These are phyloP conservation scores for Pittosporum tobira DNA, from an alignment of 129 eudicot species.

Conservation along the genomic window DNA sequence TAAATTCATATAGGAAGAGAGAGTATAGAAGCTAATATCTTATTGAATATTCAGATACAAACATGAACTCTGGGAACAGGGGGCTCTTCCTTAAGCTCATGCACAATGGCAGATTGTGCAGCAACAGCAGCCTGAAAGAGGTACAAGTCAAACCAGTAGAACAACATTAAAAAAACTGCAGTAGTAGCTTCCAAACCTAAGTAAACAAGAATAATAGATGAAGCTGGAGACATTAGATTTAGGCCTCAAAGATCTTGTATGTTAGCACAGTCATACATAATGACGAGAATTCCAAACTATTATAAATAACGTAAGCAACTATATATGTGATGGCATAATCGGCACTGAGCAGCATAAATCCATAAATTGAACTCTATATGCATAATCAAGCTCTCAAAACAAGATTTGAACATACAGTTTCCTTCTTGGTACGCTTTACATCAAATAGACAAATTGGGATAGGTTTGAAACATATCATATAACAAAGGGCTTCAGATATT, in stretches of 20 bases:
- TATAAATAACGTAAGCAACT: background rate
- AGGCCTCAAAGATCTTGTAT: background rate
- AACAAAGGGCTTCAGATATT: no score
- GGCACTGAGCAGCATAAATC: background rate
- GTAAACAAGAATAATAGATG: background rate
- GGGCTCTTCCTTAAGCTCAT: constrained; percentile 53
- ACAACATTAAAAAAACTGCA: background rate
- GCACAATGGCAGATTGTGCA: constrained; percentile 51
- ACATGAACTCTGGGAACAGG: constrained; percentile 45
- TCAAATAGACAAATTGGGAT: no score
- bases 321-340: background rate
- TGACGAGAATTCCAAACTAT: background rate
- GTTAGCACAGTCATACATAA: background rate
- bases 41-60: background rate
- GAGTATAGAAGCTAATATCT: background rate
- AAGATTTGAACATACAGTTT: no score
- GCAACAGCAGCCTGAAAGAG: constrained; percentile 64
- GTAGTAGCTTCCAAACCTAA: background rate
- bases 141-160: background rate
- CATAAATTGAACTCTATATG: background rate
- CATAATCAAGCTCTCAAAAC: no score
- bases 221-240: background rate
- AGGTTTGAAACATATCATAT: no score
- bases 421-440: no score
- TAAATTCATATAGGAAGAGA: background rate